Base-by-base conservation (phyloP, 179 eudicot genomes). In the Vitellaria paradoxa region DNA sequence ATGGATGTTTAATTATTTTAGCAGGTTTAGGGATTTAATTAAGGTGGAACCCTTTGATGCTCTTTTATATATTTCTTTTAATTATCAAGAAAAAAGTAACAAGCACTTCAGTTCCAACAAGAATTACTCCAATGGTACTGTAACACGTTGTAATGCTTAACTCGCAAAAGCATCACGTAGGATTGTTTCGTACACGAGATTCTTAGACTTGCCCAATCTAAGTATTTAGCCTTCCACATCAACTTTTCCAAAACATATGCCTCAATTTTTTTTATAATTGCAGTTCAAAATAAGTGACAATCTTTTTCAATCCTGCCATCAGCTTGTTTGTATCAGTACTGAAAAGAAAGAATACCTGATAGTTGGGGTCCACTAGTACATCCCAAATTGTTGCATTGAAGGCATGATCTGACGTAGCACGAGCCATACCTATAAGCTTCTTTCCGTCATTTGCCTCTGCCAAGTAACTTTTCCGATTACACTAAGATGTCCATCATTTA, bases 321-420 rank as follows among this genome's bases (percentile, higher is more conserved):
- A 73, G 42, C 56, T 60, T 17, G 18, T 62, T 61, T 74, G 68
- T 60, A 42, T 15, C 37, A 56, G 5, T 21, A 23, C 37, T 61
- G 10, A 14, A 20, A 15, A 75, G 21, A 74, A 63, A 23, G 21
- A 64, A 56, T 85, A 95, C 99, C 99, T 95, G 99, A 86, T 93
- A 95, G 83, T 89, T 79, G 69, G 99, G 99, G 85, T 95, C 99
- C 47, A 95, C 97, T 75, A 95, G 88, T 75, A 95, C 99, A 88
- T 95, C 99, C 99, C 99, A 95, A 66, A 95, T 95, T 13, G 99
- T 95, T 65, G 99, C 99, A 86, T 95, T 95, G 85, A 95, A 95
- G 55, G 97, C 97, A 74, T 95, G 99, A 86, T 95, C 99, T 70
- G 97, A 95, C 74, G 99, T 95, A 79, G 99, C 99, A 78, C 99